Percentiles rank a stretch among this genome's conserved stretches.
phyloP scores from a whole-genome alignment of 371 early-diverging fungal genomes.

The Catenaria anguillulae region DNA sequence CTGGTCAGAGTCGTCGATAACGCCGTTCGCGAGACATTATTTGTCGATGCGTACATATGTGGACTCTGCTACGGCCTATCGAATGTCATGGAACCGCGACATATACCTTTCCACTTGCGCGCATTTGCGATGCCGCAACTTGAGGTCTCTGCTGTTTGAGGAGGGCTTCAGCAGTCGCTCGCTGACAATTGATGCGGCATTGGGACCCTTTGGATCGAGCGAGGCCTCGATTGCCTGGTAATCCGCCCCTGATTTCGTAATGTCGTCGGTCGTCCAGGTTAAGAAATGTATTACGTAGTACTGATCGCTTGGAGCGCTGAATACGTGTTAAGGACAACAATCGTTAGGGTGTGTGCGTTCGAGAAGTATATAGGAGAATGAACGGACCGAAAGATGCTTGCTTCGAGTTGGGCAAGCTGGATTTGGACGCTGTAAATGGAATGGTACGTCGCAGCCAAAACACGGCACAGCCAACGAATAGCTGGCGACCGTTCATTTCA shows the following conservation, averaged over 20 bases:
- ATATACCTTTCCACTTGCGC: neutral
- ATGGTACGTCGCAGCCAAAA: no score
- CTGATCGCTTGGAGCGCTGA: neutral
- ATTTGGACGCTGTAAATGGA: no score
- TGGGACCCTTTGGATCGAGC: neutral
- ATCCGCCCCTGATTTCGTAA: neutral
- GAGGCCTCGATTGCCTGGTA: neutral
- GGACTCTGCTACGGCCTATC: no score
- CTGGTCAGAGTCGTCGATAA: neutral
- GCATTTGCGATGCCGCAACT: neutral
- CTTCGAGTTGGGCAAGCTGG: no score
- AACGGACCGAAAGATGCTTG: neutral
- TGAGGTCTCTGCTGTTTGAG: neutral
- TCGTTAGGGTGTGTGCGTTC: no score
- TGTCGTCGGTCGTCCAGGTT: neutral
- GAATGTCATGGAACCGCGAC: no score
- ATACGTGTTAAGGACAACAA: no score
- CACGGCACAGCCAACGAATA: no score
- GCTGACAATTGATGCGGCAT: neutral
- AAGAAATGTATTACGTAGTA: neutral
- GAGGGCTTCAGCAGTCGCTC: neutral
- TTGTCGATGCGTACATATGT: neutral
- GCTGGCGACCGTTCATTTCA: no score
- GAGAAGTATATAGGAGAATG: no score
- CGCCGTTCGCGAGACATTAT: neutral